Percentiles rank a stretch among this genome's conserved stretches.
These are phyloP conservation scores for Neckera pumila DNA, from an alignment of 225 moss, liverwort and hornwort genomes.

Conservation along the genomic window DNA sequence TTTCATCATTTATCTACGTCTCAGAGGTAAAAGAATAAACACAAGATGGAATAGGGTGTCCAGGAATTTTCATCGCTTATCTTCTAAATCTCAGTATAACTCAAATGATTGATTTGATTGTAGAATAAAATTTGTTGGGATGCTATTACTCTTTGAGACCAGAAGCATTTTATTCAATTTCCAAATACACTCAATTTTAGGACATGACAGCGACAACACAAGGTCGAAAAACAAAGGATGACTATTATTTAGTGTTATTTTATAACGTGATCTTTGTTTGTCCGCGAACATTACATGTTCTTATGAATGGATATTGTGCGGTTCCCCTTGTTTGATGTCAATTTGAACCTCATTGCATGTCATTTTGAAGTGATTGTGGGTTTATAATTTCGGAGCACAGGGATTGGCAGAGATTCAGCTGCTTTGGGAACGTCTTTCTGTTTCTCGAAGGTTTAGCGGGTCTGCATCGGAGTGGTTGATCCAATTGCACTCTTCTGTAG, in stretches of 20 bases:
- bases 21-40: not conserved
- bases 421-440: constrained; percentile 88
- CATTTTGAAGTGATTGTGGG: not conserved
- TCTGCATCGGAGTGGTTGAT: constrained; percentile 91
- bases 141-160: not conserved
- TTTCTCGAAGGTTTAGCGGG: constrained; percentile 90
- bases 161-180: not conserved
- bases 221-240: not conserved
- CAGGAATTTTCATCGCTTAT: not conserved
- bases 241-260: not conserved
- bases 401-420: constrained; percentile 97
- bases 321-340: not conserved
- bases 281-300: not conserved
- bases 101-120: not conserved
- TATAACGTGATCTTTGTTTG: not conserved
- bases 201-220: not conserved
- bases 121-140: not conserved
- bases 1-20: not conserved
- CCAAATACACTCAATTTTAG: not conserved
- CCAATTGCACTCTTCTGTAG: constrained; percentile 92
- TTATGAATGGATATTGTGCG: not conserved
- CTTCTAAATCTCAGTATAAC: not conserved
- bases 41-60: not conserved
- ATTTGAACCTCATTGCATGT: not conserved
- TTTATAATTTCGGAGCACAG: constrained; percentile 13